These are phyloP conservation scores for Hypoxylon sp. DNA, from an alignment of 2,329 filamentous ascomycete species.

Conservation along the genomic window DNA sequence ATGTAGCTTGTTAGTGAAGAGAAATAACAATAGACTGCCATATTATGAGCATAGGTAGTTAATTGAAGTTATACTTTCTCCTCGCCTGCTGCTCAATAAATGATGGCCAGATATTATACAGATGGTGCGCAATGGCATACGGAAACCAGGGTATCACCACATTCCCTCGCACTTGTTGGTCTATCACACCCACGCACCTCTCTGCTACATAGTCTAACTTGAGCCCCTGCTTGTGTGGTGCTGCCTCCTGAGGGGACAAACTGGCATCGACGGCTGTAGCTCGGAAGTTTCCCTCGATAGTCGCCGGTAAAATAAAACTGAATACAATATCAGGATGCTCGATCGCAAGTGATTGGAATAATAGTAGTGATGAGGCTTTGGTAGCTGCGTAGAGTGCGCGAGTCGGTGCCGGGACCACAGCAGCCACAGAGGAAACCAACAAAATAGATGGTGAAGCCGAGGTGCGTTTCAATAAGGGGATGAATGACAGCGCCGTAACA, in stretches of 20 bases:
- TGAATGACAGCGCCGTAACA: conserved; percentile 43
- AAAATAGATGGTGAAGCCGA: conserved; percentile 43
- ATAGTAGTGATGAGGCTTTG: conserved; percentile 46
- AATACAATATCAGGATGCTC: conserved; percentile 47
- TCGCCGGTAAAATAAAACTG: conserved; percentile 44
- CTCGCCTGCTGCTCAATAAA: conserved; percentile 44
- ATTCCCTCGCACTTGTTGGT: conserved; percentile 39
- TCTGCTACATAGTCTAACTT: conserved; percentile 44
- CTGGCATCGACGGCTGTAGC: conserved; percentile 47
- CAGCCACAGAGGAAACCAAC: conserved; percentile 43
- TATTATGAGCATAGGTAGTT: too few relatives aligned
- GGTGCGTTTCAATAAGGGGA: conserved; percentile 45
- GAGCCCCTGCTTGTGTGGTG: conserved; percentile 45
- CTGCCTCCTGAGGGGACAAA: conserved; percentile 31
- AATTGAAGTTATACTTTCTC: conserved; percentile 45
- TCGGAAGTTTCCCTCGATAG: conserved; percentile 49
- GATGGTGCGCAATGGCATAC: conserved; percentile 42
- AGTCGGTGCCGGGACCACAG: conserved; percentile 47
- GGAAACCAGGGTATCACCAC: conserved; percentile 47
- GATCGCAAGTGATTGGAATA: conserved; percentile 48
- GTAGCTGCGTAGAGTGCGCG: conserved; percentile 47
- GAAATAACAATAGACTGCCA: too few relatives aligned
- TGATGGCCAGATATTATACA: conserved; percentile 46
- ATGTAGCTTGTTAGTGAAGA: too few relatives aligned
- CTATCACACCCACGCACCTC: conserved; percentile 44